Conservation (phyloP, 768 basidiomycete genomes). For the Termitomyces sp. region DNA sequence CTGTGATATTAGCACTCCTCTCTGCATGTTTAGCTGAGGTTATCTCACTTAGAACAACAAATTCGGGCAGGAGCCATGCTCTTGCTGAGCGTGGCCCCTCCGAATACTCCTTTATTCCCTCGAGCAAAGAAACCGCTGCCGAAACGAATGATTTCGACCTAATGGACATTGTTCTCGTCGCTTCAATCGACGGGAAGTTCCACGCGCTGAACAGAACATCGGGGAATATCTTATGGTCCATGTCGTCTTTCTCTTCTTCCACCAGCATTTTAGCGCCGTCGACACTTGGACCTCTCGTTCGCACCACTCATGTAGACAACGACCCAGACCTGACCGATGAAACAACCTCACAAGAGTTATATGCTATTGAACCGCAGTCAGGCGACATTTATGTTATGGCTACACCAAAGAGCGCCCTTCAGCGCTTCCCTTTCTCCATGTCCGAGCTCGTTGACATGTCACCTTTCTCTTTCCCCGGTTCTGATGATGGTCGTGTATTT, state of each 20-base stretch:
- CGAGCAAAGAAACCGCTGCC: slow-evolving; percentile 8
- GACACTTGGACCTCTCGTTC: slow-evolving; percentile 68
- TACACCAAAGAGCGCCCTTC: slow-evolving; percentile 60
- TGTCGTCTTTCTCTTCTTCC: slow-evolving; percentile 53
- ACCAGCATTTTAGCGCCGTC: slow-evolving; percentile 36
- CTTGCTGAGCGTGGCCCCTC: slow-evolving; percentile 19
- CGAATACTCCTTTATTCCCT: slow-evolving; percentile 15
- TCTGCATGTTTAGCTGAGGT: slow-evolving; percentile 25
- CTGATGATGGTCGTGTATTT: slow-evolving; percentile 68
- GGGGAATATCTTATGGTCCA: slow-evolving; percentile 83
- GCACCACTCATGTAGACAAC: slow-evolving; percentile 56
- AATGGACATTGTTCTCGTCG: slow-evolving; percentile 80
- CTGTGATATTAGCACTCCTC: slow-evolving; percentile 20
- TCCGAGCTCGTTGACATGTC: slow-evolving; percentile 89
- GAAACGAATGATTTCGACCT: slow-evolving; percentile 49
- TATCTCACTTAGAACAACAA: slow-evolving; percentile 20
- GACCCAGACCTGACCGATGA: slow-evolving; percentile 56
- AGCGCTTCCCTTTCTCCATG: slow-evolving; percentile 89
- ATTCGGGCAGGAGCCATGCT: slow-evolving; percentile 17
- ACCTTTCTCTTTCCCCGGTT: slow-evolving; percentile 65
- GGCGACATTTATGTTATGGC: slow-evolving; percentile 89
- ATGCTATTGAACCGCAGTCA: slow-evolving; percentile 92
- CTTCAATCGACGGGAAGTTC: slow-evolving; percentile 91
- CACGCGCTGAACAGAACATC: slow-evolving; percentile 89
- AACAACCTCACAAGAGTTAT: slow-evolving; percentile 57